A percentile compares a stretch with the other conserved stretches of the same genome.
phyloP scores from a whole-genome alignment of 2,329 filamentous ascomycete genomes.

The Raffaelea ambrosiae region DNA sequence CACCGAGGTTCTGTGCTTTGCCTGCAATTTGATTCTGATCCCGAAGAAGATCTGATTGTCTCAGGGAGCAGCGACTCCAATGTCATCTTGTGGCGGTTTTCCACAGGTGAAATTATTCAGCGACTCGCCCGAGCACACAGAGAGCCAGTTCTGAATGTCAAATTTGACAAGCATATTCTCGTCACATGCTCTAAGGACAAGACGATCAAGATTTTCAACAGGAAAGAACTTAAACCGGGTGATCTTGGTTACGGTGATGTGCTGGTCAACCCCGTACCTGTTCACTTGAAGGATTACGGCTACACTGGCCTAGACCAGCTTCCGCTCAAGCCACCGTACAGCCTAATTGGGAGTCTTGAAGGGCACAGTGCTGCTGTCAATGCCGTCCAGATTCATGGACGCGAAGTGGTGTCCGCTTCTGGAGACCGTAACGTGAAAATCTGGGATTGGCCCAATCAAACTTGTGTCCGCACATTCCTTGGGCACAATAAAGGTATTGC shows the following conservation, averaged over 20 bases:
- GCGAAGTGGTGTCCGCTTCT: constrained; percentile 88
- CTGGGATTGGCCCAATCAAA: constrained; percentile 80
- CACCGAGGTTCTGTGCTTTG: constrained; percentile 86
- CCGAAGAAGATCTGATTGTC: constrained; percentile 84
- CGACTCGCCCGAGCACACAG: constrained; percentile 68
- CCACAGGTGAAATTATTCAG: constrained; percentile 75
- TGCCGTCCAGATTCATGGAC: constrained; percentile 79
- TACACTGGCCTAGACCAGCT: constrained; percentile 41
- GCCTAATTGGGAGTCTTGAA: constrained; percentile 67
- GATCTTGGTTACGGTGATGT: constrained; percentile 45
- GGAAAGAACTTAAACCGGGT: constrained; percentile 54
- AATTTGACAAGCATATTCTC: constrained; percentile 83
- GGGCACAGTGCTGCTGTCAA: constrained; percentile 92
- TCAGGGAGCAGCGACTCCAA: constrained; percentile 90
- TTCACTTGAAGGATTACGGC: constrained; percentile 44
- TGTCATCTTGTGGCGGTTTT: constrained; percentile 89
- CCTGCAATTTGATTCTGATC: constrained; percentile 85
- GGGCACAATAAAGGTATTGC: constrained; percentile 94
- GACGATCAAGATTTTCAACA: constrained; percentile 93
- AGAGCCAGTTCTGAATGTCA: constrained; percentile 88
- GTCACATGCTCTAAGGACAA: constrained; percentile 98
- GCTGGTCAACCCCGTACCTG: constrained; percentile 47
- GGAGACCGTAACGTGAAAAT: constrained; percentile 91
- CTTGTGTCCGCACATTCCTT: constrained; percentile 67
- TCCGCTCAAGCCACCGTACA: constrained; percentile 55